These are phyloP conservation scores for Coccinonectria pachysandricola DNA, from an alignment of 2,329 filamentous ascomycete species.

Conservation along the genomic window DNA sequence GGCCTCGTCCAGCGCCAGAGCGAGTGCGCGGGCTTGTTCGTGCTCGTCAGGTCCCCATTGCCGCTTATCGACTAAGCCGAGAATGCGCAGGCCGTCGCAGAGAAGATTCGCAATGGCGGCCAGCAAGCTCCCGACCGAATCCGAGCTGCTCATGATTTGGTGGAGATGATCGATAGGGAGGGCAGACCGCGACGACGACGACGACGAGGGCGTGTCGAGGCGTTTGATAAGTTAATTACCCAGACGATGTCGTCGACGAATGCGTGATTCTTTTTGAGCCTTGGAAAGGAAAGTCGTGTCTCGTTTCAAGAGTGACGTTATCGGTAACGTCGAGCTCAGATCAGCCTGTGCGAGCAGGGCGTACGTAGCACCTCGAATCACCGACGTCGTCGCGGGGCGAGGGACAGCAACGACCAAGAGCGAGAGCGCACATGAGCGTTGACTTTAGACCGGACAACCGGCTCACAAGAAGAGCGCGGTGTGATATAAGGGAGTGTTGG, in stretches of 20 bases:
- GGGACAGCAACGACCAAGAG: conserved; percentile 13
- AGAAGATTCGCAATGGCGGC: conserved; percentile 46
- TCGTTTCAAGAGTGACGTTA: no score
- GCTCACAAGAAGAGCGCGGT: conserved; percentile 4
- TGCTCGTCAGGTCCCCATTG: conserved; percentile 50
- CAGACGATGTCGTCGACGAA: no score
- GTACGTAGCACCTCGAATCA: conserved; percentile 9
- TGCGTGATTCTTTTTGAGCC: no score
- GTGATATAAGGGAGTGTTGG: no score
- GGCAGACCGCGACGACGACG: no score
- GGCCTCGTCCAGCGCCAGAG: conserved; percentile 46
- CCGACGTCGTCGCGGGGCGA: conserved; percentile 20
- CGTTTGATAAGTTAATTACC: no score
- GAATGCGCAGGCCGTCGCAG: conserved; percentile 41
- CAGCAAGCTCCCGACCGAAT: conserved; percentile 48
- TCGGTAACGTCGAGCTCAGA: no score
- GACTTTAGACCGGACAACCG: conserved; percentile 13
- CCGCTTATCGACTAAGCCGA: conserved; percentile 47
- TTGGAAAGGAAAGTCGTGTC: no score
- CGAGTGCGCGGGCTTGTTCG: conserved; percentile 45
- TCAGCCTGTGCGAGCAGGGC: no score
- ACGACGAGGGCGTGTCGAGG: conserved; percentile 3
- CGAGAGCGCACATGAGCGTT: conserved; percentile 16
- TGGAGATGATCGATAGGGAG: conserved; percentile 5
- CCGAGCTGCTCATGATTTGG: conserved; percentile 29